phyloP scores from a whole-genome alignment of 1,139 yeast genomes.

The Pichia sp. region DNA sequence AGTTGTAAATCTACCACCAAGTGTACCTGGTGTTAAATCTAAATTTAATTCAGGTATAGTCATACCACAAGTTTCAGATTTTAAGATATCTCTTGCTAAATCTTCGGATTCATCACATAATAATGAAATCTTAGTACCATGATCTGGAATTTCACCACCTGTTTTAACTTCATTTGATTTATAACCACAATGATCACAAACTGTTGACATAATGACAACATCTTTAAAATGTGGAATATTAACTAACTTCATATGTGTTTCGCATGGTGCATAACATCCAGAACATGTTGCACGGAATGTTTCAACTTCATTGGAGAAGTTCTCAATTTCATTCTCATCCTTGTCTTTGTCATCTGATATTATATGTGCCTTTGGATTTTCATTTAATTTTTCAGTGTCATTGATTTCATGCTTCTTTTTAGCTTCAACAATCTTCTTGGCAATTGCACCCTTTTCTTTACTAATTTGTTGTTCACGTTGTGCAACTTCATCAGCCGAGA shows the following conservation, averaged over 20 bases:
- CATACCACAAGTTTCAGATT: constrained; percentile 89
- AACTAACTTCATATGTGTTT: constrained; percentile 94
- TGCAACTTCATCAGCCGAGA: constrained; percentile 72
- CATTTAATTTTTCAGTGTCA: constrained; percentile 19
- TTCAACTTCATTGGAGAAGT: constrained; percentile 82
- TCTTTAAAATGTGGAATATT: constrained; percentile 97
- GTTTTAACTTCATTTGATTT: constrained; percentile 97
- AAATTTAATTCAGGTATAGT: constrained; percentile 79
- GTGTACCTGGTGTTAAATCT: constrained; percentile 92
- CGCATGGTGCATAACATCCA: constrained; percentile 72
- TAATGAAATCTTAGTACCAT: constrained; percentile 71
- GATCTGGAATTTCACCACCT: constrained; percentile 90
- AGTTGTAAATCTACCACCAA: constrained; percentile 97
- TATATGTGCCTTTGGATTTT: constrained; percentile 49
- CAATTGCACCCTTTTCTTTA: constrained; percentile 34
- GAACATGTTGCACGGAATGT: constrained; percentile 92
- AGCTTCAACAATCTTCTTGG: constrained; percentile 17
- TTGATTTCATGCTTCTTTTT: constrained; percentile 18
- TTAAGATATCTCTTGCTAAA: constrained; percentile 86
- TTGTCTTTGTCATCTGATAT: constrained; percentile 37
- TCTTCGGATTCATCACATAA: constrained; percentile 88
- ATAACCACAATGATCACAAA: constrained; percentile 89
- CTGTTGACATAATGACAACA: constrained; percentile 93
- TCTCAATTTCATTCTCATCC: constrained; percentile 76
- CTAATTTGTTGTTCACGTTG: constrained; percentile 36